Evolutionary conservation across 2,329 filamentous ascomycete genomes (phyloP).

Genomic region (Sclerotiophoma versabilis): DNA sequence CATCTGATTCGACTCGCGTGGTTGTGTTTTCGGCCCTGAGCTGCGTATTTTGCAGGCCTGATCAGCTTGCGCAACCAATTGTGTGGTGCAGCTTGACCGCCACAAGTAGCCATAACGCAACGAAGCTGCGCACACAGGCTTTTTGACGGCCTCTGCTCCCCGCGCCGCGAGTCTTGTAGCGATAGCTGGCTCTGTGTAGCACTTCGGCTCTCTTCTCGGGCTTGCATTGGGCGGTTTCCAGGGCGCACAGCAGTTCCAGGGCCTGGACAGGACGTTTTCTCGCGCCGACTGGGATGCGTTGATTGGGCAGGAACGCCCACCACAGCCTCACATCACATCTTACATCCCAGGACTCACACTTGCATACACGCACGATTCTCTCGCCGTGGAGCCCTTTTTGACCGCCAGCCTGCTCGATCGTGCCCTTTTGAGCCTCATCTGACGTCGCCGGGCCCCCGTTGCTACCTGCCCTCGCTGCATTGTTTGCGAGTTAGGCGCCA

Average conservation of each 20-base stretch:
- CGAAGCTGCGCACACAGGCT: conserved; percentile 23
- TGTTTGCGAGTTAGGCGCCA: conserved; percentile 33
- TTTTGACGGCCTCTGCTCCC: conserved; percentile 19
- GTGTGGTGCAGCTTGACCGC: conserved; percentile 35
- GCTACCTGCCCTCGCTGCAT: conserved; percentile 13
- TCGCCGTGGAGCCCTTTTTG: conserved; percentile 4
- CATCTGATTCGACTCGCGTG: conserved; percentile 28
- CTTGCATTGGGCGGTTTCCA: conserved; percentile 13
- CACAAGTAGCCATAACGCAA: conserved; percentile 29
- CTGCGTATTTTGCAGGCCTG: conserved; percentile 30
- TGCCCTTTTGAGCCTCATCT: conserved; percentile 32
- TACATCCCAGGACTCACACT: conserved; percentile 22
- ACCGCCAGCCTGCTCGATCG: conserved; percentile 22
- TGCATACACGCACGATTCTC: conserved; percentile 4
- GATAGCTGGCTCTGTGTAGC: conserved; percentile 22
- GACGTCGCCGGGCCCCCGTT: conserved; percentile 5
- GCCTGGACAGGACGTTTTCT: conserved; percentile 11
- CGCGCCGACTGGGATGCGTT: conserved; percentile 1
- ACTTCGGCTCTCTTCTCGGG: conserved; percentile 11
- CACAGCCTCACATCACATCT: conserved; percentile 9
- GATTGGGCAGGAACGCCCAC: conserved; percentile 10
- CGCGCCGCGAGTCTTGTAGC: conserved; percentile 27
- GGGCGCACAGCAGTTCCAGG: conserved; percentile 13
- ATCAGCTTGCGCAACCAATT: conserved; percentile 12
- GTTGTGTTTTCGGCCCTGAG: conserved; percentile 27